These are phyloP conservation scores for Boeremia exigua DNA, from an alignment of 2,329 filamentous ascomycete species.

Conservation along the genomic window DNA sequence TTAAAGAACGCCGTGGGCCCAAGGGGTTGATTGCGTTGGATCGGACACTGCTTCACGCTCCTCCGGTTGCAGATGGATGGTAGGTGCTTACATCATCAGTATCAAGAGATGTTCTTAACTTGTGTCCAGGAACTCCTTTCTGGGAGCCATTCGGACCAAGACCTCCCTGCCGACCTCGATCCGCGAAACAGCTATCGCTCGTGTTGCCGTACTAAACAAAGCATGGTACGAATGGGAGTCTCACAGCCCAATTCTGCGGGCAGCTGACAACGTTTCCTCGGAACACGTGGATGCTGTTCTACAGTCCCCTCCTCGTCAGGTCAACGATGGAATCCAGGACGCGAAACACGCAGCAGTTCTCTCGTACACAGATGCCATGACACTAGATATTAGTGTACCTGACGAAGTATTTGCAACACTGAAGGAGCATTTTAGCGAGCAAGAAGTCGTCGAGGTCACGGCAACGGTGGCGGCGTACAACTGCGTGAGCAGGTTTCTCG, in stretches of 20 bases:
- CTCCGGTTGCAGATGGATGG: slow-evolving; percentile 63
- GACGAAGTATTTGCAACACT: slow-evolving; percentile 72
- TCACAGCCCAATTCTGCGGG: slow-evolving; percentile 70
- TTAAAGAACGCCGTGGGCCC: slow-evolving; percentile 59
- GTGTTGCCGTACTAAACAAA: slow-evolving; percentile 78
- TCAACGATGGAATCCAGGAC: slow-evolving; percentile 49
- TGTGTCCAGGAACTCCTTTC: slow-evolving; percentile 57
- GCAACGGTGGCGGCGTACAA: slow-evolving; percentile 82
- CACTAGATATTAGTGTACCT: slow-evolving; percentile 70
- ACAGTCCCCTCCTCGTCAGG: slow-evolving; percentile 23
- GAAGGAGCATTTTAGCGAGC: slow-evolving; percentile 67
- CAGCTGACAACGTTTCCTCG: slow-evolving; percentile 56
- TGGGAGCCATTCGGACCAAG: slow-evolving; percentile 61
- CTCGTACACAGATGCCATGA: slow-evolving; percentile 84
- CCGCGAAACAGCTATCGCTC: slow-evolving; percentile 79
- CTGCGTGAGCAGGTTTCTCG: slow-evolving; percentile 82
- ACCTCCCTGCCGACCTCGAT: slow-evolving; percentile 59
- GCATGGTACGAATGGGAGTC: slow-evolving; percentile 88
- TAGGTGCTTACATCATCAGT: slow-evolving; percentile 18
- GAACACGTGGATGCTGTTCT: slow-evolving; percentile 44
- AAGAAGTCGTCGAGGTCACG: slow-evolving; percentile 81
- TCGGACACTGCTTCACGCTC: slow-evolving; percentile 61
- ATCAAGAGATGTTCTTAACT: background rate
- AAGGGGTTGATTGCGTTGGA: slow-evolving; percentile 60
- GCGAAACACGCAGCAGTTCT: slow-evolving; percentile 72